Evolutionary conservation across 2,329 filamentous ascomycete genomes (phyloP).

Genomic region (Macroventuria anomochaeta): DNA sequence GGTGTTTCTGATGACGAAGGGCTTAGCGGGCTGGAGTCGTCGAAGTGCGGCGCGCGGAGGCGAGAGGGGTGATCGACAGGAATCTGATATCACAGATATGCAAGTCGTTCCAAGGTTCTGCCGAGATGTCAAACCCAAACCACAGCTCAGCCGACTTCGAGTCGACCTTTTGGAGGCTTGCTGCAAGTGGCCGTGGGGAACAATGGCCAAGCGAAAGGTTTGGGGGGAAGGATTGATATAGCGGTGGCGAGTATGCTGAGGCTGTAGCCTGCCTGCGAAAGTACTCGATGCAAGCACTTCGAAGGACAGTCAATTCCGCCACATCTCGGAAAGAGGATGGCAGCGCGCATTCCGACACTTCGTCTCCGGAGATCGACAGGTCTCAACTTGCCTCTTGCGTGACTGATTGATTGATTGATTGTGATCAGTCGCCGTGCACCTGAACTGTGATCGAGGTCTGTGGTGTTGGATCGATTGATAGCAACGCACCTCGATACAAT

Average conservation of each 20-base stretch:
- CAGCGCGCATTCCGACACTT: neutral
- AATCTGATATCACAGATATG: slow-evolving; percentile 9
- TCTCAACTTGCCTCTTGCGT: slow-evolving; percentile 3
- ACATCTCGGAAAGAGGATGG: neutral
- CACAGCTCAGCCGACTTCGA: slow-evolving; percentile 5
- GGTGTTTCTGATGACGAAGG: slow-evolving; percentile 6
- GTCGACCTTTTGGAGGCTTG: neutral
- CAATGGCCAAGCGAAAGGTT: neutral
- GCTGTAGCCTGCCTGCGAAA: neutral
- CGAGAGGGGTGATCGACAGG: slow-evolving; percentile 6
- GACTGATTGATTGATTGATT: too few species aligned
- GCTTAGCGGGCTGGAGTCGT: neutral
- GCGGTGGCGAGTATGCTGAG: neutral
- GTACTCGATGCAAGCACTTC: neutral
- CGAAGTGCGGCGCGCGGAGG: neutral
- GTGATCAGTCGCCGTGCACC: neutral
- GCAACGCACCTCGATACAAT: neutral
- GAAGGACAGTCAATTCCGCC: neutral
- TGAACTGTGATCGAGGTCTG: neutral
- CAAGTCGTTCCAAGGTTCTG: neutral
- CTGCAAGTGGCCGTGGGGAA: slow-evolving; percentile 3
- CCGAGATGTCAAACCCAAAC: neutral
- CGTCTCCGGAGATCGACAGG: neutral
- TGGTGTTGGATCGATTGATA: slow-evolving; percentile 3
- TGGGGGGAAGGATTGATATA: neutral